Evolutionary conservation across 2,329 filamentous ascomycete species (phyloP), one percentile per base, ranked within the genome.

Genomic region (Aspergillus transmontanensis): DNA sequence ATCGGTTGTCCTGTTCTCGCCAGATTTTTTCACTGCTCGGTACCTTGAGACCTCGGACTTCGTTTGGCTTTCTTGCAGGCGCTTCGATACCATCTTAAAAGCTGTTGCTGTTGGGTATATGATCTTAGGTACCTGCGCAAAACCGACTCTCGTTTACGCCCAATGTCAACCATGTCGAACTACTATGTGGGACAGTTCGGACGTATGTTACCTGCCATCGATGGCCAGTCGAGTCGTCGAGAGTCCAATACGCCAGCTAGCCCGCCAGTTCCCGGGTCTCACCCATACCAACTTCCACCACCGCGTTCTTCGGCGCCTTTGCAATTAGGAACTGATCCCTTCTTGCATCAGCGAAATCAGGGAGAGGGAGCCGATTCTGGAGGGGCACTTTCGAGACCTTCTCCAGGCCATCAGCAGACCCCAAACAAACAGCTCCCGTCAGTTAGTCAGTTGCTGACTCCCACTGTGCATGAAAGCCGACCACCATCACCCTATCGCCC

Each of bases 261-360:
- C 64, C 68, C 66, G 54, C 71, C 70, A 74, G 73, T 72, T 57
- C 54, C 70, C 53, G 73, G 66, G 68, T 70, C 72, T 58, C 71
- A 64, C 61, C 76, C 74, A 57, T 80, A 79, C 66, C 76, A 78
- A 63, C 78, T 80, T 59, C 78, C 78, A 60, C 78, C 76, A 36
- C 78, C 78, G 58, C 76, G 73, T 43, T 66, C 73, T 55, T 72
- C 73, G 6, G 68, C 66, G 26, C 71, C 73, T 56, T 65, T 78
- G 59, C 74, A 75, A 58, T 76, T 78, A 69, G 76, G 74, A 62
- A 71, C 75, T 14, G 76, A 79, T 53, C 65, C 72, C 9, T 72
- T 74, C 55, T 53, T 75, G 45, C 69, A 68, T 61, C 71, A 74
- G 61, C 62, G 68, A 48, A 68, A 69, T 55, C 64, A 67, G 46